Conservation (phyloP, 768 basidiomycete species). For the Russula virescens region DNA sequence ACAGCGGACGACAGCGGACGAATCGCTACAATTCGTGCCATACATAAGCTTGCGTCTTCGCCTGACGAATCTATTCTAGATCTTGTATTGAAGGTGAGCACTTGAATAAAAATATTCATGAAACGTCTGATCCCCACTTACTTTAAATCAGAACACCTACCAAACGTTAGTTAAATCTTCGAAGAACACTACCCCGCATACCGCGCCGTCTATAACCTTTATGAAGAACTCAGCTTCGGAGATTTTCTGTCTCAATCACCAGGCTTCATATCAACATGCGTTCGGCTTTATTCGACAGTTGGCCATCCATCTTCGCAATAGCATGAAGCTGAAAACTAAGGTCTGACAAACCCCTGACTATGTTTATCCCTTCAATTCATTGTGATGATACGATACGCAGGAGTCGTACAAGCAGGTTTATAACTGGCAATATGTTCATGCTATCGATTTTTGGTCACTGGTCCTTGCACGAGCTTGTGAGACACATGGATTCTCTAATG, state of each 20-base stretch:
- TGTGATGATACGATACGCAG: conserved; percentile 33
- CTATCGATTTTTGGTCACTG: conserved; percentile 92
- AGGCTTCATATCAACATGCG: conserved; percentile 82
- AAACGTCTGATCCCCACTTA: background rate
- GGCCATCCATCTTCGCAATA: conserved; percentile 86
- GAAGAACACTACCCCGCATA: conserved; percentile 81
- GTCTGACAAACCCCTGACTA: conserved; percentile 35
- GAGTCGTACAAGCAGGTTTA: conserved; percentile 93
- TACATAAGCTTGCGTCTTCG: conserved; percentile 71
- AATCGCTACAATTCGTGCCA: conserved; percentile 79
- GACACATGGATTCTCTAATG: conserved; percentile 45
- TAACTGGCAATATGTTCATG: conserved; percentile 98
- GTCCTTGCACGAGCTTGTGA: conserved; percentile 82
- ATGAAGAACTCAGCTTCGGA: conserved; percentile 99
- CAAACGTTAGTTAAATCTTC: conserved; percentile 76
- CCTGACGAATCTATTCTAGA: conserved; percentile 80
- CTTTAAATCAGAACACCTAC: conserved; percentile 69
- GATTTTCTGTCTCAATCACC: conserved; percentile 74
- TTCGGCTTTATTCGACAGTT: conserved; percentile 95
- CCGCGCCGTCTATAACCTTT: conserved; percentile 84
- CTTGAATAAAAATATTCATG: background rate
- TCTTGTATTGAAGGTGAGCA: conserved; percentile 72
- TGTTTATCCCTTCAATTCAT: background rate
- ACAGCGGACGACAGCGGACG: conserved; percentile 74
- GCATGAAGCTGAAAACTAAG: conserved; percentile 85